Base-by-base conservation (phyloP, 2,329 filamentous ascomycete species). In the Alternaria triticimaculans region DNA sequence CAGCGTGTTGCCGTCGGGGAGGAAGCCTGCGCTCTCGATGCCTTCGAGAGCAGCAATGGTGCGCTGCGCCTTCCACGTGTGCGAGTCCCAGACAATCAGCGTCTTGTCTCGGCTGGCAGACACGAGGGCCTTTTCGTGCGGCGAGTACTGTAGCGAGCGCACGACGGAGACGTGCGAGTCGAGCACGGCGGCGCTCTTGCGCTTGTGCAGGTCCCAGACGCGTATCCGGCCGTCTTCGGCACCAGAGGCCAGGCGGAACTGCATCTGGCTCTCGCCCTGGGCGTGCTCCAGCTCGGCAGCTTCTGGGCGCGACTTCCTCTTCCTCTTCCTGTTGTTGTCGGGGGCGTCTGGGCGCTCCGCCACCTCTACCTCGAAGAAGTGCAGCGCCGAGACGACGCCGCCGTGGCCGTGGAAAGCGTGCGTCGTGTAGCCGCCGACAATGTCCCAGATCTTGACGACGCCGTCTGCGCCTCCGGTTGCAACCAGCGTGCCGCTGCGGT, bases 91-190 rank as follows among this genome's bases (percentile, higher is more conserved):
- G 80, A 96, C 87, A 66, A 96, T 96, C 58, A 96, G 87, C 0
- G 96, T 98, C 83, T 97, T 96, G 82, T 99, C 96, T 81, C 96
- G 88, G 77, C 94, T 92, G 20, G 89, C 93, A 6, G 94, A 96
- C 3, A 99, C 86, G 28, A 99, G 83, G 6, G 89, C 84, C 74
- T 95, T 89, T 74, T 94, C 88, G 58, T 89, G 83, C 0, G 88
- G 80, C 6, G 92, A 96, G 78, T 92, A 99, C 72, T 96, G 92
- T 54, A 99, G 80, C 56, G 89, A 90, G 70, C 94, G 90, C n/a
- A 99, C 92, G 69, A 98, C 92, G 10, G 96, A 98, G 21, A 97
- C 94, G 77, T 99, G 96, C 1, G 94, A 96, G 64, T 98, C 94
- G 30, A 97, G 84, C 18, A 90, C 89, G 20, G 92, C 92, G 21